A percentile compares a stretch with the other conserved stretches of the same genome.
Conservation (phyloP, 148 eudicot species). For the Chenopodium formosanum region DNA sequence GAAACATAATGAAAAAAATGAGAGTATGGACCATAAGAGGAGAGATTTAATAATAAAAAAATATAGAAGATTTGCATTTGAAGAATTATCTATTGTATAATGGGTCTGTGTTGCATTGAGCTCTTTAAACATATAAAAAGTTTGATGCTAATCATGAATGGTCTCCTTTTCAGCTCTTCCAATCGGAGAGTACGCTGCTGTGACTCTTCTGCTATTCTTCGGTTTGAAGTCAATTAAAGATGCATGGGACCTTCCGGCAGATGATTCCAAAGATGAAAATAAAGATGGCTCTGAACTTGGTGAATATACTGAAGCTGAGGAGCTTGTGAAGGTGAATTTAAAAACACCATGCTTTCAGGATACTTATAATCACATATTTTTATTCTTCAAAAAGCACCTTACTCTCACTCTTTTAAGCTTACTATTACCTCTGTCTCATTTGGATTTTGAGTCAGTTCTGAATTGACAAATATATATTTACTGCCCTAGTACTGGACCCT, state of each 20-base stretch:
- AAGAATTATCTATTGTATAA: not conserved
- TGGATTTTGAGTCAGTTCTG: no score
- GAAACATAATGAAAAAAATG: no score
- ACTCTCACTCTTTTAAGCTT: not conserved
- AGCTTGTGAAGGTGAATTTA: slow-evolving; percentile 94
- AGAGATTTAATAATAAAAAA: no score
- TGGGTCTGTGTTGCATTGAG: not conserved
- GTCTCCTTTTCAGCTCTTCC: slow-evolving; percentile 65
- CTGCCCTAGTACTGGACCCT: not conserved
- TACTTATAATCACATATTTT: not conserved
- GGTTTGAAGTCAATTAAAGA: slow-evolving; percentile 93
- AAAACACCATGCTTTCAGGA: not conserved
- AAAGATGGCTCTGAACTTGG: slow-evolving; percentile 60
- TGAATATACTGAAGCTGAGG: slow-evolving; percentile 87
- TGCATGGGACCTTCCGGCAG: slow-evolving; percentile 91
- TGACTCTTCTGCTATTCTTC: slow-evolving; percentile 83
- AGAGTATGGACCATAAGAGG: no score
- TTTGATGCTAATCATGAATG: slow-evolving; percentile 11
- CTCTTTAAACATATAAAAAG: not conserved
- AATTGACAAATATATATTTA: not conserved
- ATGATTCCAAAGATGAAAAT: slow-evolving; percentile 42
- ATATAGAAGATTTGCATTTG: no score
- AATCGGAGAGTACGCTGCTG: slow-evolving; percentile 94
- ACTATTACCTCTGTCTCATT: not conserved
- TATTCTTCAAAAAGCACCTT: not conserved